Percentiles rank a stretch among this genome's conserved stretches.
Conservation (phyloP, 2,329 filamentous ascomycete genomes). For the Diaporthe sp. region DNA sequence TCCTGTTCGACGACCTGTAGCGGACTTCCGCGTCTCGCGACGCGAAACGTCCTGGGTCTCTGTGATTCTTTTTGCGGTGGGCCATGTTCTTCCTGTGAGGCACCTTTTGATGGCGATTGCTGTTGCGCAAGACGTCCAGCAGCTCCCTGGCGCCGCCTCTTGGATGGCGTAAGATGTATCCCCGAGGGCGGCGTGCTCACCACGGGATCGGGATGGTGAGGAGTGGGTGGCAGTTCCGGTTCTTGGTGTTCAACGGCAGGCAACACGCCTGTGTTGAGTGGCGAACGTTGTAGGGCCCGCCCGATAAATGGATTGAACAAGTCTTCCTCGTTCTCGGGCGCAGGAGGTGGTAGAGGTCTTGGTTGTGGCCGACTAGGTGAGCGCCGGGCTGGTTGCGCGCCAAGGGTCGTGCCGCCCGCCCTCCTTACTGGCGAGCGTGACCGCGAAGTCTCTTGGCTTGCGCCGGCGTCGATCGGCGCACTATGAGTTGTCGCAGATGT, state of each 20-base stretch:
- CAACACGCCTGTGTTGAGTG: slow-evolving; percentile 48
- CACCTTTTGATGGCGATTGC: slow-evolving; percentile 64
- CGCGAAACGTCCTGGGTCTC: slow-evolving; percentile 6
- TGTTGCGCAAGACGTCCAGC: slow-evolving; percentile 25
- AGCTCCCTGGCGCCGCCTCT: slow-evolving; percentile 48
- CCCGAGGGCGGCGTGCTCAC: slow-evolving; percentile 68
- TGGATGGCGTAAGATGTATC: slow-evolving; percentile 71
- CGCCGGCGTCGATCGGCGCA: slow-evolving; percentile 13
- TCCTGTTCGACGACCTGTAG: not conserved
- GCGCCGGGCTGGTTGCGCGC: slow-evolving; percentile 50
- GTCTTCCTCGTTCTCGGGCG: slow-evolving; percentile 56
- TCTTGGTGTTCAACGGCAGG: slow-evolving; percentile 58
- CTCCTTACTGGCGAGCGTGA: slow-evolving; percentile 46
- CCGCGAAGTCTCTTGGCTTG: slow-evolving; percentile 41
- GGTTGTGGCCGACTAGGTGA: slow-evolving; percentile 55
- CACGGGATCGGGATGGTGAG: slow-evolving; percentile 64
- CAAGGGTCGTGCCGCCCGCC: slow-evolving; percentile 45
- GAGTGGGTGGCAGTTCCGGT: slow-evolving; percentile 73
- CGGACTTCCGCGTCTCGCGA: slow-evolving; percentile 30
- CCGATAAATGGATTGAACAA: slow-evolving; percentile 57
- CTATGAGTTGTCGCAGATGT: not conserved
- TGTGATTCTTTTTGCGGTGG: slow-evolving; percentile 26
- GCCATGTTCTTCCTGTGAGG: slow-evolving; percentile 41
- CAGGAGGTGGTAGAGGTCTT: slow-evolving; percentile 61
- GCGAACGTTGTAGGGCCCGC: slow-evolving; percentile 52